These are phyloP conservation scores for Candida tammaniensis DNA, from an alignment of 805 yeast species.

Conservation along the genomic window DNA sequence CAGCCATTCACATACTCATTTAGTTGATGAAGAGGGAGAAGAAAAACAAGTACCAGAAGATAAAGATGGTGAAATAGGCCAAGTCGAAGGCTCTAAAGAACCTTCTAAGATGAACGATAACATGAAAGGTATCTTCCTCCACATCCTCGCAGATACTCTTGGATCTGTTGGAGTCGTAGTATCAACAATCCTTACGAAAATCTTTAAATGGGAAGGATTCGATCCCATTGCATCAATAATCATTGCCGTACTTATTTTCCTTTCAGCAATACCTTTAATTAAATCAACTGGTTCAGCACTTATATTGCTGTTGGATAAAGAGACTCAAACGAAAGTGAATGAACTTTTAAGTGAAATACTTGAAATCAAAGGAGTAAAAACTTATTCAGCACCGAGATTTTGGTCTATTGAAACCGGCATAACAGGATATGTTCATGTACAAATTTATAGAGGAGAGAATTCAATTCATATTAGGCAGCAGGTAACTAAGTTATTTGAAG, in stretches of 20 bases:
- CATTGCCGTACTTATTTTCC: conserved; percentile 75
- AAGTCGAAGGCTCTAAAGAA: background rate
- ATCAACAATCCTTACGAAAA: conserved; percentile 74
- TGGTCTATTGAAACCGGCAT: conserved; percentile 57
- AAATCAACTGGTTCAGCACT: conserved; percentile 76
- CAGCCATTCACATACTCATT: conserved; percentile 2
- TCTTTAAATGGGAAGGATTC: conserved; percentile 68
- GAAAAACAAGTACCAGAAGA: conserved; percentile 11
- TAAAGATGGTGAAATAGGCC: background rate
- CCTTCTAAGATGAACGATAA: conserved; percentile 48
- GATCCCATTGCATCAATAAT: conserved; percentile 92
- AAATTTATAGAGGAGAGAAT: conserved; percentile 64
- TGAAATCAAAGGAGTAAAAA: conserved; percentile 72
- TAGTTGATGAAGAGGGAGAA: conserved; percentile 11
- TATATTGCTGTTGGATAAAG: conserved; percentile 56
- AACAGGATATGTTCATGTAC: conserved; percentile 79
- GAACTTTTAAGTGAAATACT: conserved; percentile 66
- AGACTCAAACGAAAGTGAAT: conserved; percentile 61
- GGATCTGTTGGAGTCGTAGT: conserved; percentile 98
- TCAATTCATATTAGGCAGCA: conserved; percentile 56
- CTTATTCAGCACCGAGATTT: conserved; percentile 86
- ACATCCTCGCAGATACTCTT: conserved; percentile 89
- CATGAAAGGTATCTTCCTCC: conserved; percentile 92
- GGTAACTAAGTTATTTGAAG: conserved; percentile 53
- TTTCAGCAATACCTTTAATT: conserved; percentile 81